phyloP scores from a whole-genome alignment of 2,329 filamentous ascomycete species.

The Aspergillus sp. region DNA sequence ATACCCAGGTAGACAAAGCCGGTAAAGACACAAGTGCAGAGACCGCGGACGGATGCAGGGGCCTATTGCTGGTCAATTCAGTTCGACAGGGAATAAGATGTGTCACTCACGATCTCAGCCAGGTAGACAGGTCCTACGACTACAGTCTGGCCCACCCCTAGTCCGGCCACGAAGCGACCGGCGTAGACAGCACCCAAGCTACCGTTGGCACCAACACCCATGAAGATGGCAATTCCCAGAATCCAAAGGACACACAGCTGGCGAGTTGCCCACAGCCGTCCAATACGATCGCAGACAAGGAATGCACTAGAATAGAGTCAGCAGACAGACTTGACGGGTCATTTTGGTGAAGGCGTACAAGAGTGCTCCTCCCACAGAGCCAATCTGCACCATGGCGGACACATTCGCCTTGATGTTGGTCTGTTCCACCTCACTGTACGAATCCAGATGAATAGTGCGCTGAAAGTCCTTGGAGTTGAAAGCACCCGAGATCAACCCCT shows the following conservation, averaged over 20 bases:
- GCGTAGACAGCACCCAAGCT: conserved; percentile 46
- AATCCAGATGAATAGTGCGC: conserved; percentile 57
- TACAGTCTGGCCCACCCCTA: conserved; percentile 47
- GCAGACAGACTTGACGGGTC: not conserved
- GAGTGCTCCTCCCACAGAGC: conserved; percentile 70
- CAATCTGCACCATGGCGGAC: conserved; percentile 81
- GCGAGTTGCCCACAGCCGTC: conserved; percentile 42
- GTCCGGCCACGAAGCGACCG: conserved; percentile 47
- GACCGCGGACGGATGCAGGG: conserved; percentile 67
- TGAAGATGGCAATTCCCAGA: conserved; percentile 46
- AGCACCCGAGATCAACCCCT: conserved; percentile 74
- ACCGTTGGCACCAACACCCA: conserved; percentile 44
- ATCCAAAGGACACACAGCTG: conserved; percentile 48
- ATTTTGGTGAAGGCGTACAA: conserved; percentile 43
- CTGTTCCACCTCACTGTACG: conserved; percentile 55
- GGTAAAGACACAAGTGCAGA: conserved; percentile 72
- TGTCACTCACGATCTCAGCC: conserved; percentile 59
- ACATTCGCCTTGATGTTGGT: conserved; percentile 75
- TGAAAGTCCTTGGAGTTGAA: conserved; percentile 69
- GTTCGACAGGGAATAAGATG: not conserved
- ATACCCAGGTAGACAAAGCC: conserved; percentile 75
- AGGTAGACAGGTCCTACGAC: conserved; percentile 66
- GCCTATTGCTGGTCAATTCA: conserved; percentile 32
- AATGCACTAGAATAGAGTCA: conserved; percentile 45
- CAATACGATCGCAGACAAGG: conserved; percentile 51